These are phyloP conservation scores for Smallanthus sonchifolius DNA, from an alignment of 129 eudicot species.

Conservation along the genomic window DNA sequence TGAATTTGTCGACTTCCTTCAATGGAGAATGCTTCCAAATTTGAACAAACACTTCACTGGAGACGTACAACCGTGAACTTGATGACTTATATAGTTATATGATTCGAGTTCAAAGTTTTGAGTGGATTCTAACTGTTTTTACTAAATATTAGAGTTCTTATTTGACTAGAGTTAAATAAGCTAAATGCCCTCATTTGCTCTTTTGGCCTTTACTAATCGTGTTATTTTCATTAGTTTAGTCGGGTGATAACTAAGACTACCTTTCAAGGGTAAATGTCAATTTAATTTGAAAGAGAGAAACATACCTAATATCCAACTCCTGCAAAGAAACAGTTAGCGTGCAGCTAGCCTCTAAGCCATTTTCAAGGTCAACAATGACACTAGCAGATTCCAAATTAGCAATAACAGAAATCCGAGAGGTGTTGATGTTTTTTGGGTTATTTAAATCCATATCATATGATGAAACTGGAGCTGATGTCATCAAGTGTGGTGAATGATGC, in stretches of 20 bases:
- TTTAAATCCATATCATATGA: conserved; percentile 21
- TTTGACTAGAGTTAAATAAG: conserved; percentile 1
- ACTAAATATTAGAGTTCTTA: background rate
- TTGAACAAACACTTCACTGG: background rate
- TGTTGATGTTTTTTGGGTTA: conserved; percentile 7
- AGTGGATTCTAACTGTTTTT: background rate
- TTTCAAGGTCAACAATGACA: conserved; percentile 66
- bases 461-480: conserved; percentile 1
- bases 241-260: background rate
- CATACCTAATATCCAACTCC: conserved; percentile 56
- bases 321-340: conserved; percentile 46
- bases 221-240: background rate
- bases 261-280: background rate
- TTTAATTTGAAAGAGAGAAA: background rate
- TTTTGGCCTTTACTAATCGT: background rate
- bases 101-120: too few relatives aligned
- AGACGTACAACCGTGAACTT: background rate
- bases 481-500: conserved; percentile 23
- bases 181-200: background rate
- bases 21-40: background rate
- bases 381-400: conserved; percentile 47
- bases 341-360: conserved; percentile 51
- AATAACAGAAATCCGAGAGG: conserved; percentile 40
- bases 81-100: background rate
- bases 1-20: background rate